Evolutionary conservation across 768 basidiomycete genomes (phyloP), one percentile per base, ranked within the genome.

Genomic region (Stropharia rugosoannulata): DNA sequence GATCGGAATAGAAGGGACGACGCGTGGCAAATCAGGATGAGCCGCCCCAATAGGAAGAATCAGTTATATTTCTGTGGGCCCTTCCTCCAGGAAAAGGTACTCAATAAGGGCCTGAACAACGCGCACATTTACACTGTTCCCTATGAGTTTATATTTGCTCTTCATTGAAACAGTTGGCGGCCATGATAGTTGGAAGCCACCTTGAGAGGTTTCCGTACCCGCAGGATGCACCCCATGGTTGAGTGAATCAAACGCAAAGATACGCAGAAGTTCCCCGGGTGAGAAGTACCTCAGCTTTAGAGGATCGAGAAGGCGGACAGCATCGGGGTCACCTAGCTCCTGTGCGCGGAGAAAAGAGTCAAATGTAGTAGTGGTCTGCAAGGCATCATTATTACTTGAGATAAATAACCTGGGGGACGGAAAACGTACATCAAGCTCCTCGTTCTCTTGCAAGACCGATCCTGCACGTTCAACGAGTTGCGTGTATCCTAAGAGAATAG

Each of bases 91-190:
- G 55, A 83, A 82, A 41, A 92, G 69, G 68, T 85, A 87, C 39
- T 75, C 67, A 40, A 92, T 78, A 49, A 91, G 72, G 56, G 75
- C 71, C 49, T 79, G 75, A 0, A 93, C 84, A 10, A 92, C 90
- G 54, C 74, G 74, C 6, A 92, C 88, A 67, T 93, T 93, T 7
- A 93, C 84, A 54, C 90, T 91, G 67, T 93, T 93, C 15, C 91
- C 91, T 52, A 93, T 86, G 27, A 92, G 73, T 45, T 83, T 79
- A 60, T 93, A 92, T 65, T 84, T 86, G 9, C 86, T 82, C 68
- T 89, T 91, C 1, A 64, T 78, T 2, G 87, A 84, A 9, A 89
- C 69, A 2, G 66, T 66, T 6, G 67, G 60, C 4, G 90, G 89
- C 89, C 90, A 93, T n/a, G 67, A 54, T 61, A 91, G 88, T 15